These are phyloP conservation scores for Alternaria brassicicola DNA, from an alignment of 2,329 filamentous ascomycete species.

Conservation along the genomic window DNA sequence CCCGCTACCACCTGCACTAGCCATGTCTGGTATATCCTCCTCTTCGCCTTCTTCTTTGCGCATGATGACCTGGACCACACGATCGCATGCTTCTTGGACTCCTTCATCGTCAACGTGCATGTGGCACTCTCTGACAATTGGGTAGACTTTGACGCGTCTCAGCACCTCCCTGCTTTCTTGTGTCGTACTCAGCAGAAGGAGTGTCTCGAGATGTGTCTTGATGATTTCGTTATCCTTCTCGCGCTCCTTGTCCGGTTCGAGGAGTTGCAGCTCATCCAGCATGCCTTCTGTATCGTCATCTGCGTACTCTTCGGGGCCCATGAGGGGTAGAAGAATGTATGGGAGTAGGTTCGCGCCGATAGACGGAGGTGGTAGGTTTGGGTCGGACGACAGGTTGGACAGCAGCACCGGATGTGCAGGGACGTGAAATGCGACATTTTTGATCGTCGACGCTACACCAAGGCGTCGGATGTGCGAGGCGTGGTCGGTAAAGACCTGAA, in stretches of 20 bases:
- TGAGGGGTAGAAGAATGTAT: constrained; percentile 86
- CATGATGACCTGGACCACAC: constrained; percentile 87
- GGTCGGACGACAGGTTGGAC: constrained; percentile 45
- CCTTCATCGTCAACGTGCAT: constrained; percentile 75
- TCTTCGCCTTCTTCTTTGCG: constrained; percentile 72
- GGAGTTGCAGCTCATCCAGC: constrained; percentile 86
- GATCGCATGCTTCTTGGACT: constrained; percentile 83
- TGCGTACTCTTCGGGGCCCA: constrained; percentile 83
- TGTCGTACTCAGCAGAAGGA: constrained; percentile 82
- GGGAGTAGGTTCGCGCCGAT: constrained; percentile 81
- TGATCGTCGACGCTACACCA: constrained; percentile 95
- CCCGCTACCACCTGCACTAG: constrained; percentile 27
- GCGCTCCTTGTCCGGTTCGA: constrained; percentile 86
- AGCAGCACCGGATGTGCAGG: constrained; percentile 74
- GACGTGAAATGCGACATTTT: constrained; percentile 88
- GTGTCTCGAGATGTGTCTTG: constrained; percentile 85
- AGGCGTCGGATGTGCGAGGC: constrained; percentile 80
- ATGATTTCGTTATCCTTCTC: constrained; percentile 79
- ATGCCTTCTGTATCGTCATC: constrained; percentile 86
- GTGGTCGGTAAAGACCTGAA: constrained; percentile 94
- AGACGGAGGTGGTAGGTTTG: constrained; percentile 54
- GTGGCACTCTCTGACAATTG: constrained; percentile 86
- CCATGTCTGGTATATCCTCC: constrained; percentile 47
- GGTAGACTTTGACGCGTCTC: constrained; percentile 81
- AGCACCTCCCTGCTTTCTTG: constrained; percentile 75